Percentiles rank a stretch among this genome's conserved stretches.
phyloP scores from a whole-genome alignment of 306 rosid species.

The Trifolium dubium region DNA sequence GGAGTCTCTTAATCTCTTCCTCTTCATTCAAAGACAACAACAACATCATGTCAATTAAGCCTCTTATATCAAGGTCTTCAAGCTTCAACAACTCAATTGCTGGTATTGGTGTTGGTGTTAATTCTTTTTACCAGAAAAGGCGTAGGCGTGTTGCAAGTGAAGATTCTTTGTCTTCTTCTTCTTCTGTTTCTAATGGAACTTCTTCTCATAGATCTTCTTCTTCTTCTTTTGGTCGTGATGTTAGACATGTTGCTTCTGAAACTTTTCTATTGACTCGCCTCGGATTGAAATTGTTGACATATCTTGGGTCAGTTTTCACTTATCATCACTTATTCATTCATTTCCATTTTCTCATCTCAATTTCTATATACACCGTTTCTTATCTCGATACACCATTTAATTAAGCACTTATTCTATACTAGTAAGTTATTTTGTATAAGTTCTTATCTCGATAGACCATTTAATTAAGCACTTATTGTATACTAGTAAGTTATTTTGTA shows the following conservation, averaged over 20 bases:
- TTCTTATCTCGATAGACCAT: not conserved
- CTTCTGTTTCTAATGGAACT: not conserved
- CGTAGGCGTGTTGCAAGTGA: slow-evolving; percentile 73
- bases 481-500: too few relatives aligned
- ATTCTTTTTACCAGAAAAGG: slow-evolving; percentile 51
- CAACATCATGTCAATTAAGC: slow-evolving; percentile 41
- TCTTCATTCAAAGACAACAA: slow-evolving; percentile 54
- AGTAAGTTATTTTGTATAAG: too few relatives aligned
- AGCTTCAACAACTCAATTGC: slow-evolving; percentile 46
- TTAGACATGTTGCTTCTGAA: slow-evolving; percentile 63
- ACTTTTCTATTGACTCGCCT: slow-evolving; percentile 69
- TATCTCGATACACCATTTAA: not conserved
- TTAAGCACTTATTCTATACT: too few relatives aligned
- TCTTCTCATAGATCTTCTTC: slow-evolving; percentile 15
- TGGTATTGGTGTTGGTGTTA: not conserved
- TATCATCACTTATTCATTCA: slow-evolving; percentile 10
- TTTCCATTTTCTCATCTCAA: too few relatives aligned
- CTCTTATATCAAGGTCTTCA: slow-evolving; percentile 56
- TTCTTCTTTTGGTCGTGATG: slow-evolving; percentile 47
- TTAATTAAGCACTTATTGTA: not conserved
- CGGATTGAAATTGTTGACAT: slow-evolving; percentile 64
- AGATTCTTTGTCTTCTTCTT: slow-evolving; percentile 48
- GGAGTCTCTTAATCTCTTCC: slow-evolving; percentile 51
- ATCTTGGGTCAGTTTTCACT: slow-evolving; percentile 59
- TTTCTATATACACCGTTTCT: not conserved